Evolutionary conservation across 2,329 filamentous ascomycete genomes (phyloP), one percentile per base, ranked within the genome.

Genomic region (Sclerotinia nivalis): DNA sequence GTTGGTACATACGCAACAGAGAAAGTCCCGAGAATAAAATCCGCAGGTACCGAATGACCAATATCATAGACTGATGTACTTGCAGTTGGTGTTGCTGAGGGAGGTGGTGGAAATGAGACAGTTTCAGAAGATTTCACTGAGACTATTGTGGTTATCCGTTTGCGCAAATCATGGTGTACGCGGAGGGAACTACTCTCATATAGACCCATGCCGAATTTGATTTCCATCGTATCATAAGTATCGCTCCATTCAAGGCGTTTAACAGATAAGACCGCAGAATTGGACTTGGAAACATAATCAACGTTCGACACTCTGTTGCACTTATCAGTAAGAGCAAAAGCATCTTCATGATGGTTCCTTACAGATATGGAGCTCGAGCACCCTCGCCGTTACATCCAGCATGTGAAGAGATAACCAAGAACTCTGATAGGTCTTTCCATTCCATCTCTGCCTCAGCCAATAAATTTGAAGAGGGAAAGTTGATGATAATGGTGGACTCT

Each of bases 171-270:
- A 22, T 34, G 25, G 3, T 70, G 55, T 25, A 40, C 20, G 50
- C 72, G 71, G 20, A 74, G 47, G 9, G 66, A 64, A 59, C n/a
- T 59, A 25, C 52, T 18, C 18, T 69, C 56, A 20, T 71, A 71
- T 50, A 61, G 66, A 15, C 62, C 64, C 45, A 69, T 68, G 34
- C 73, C 72, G 28, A 74, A 73, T 22, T 69, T 72, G 2, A 73
- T 66, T 10, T 67, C 72, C 73, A 73, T 73, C 0, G 66, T 68
- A 13, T 72, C 64, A 31, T 73, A 74, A 2, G 73, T 68, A 40
- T 69, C 68, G 37, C 49, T 66, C 71, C 72, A 74, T 50, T 54
- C 34, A 13, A 74, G 34, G 25, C 45, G 37, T 25, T 28, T 40
- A 4, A 69, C 69, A 15, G 66, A 69, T 43, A 73, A 68, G 31